These are phyloP conservation scores for Fusarium compactum DNA, from an alignment of 2,329 filamentous ascomycete genomes.

Conservation along the genomic window DNA sequence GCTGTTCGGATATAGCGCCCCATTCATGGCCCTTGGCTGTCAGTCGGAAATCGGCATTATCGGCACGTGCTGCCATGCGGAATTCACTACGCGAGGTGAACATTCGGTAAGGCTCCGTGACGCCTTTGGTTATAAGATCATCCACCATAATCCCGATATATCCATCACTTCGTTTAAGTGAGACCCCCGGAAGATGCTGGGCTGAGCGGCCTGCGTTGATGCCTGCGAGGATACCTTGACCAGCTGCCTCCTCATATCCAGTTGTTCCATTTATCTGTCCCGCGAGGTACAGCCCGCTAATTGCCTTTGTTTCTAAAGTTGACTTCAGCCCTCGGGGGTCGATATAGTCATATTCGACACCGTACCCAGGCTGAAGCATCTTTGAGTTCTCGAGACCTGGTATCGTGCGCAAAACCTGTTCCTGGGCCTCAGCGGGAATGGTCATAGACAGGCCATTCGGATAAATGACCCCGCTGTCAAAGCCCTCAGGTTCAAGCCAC, in stretches of 20 bases:
- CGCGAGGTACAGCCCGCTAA: slow-evolving; percentile 88
- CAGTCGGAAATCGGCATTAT: slow-evolving; percentile 92
- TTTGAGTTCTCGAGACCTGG: slow-evolving; percentile 87
- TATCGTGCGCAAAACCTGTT: slow-evolving; percentile 86
- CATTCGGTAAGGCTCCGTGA: slow-evolving; percentile 97
- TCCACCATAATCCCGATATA: slow-evolving; percentile 99
- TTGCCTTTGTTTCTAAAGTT: slow-evolving; percentile 95
- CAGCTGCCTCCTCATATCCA: slow-evolving; percentile 96
- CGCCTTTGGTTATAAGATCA: slow-evolving; percentile 95
- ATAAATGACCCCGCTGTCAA: slow-evolving; percentile 89
- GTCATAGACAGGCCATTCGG: slow-evolving; percentile 99
- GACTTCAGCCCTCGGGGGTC: slow-evolving; percentile 88
- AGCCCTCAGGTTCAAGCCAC: slow-evolving; percentile 97
- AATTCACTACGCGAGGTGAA: slow-evolving; percentile 97
- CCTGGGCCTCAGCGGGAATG: slow-evolving; percentile 87
- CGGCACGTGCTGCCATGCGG: slow-evolving; percentile 89
- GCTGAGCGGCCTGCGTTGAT: slow-evolving; percentile 92
- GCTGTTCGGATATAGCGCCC: slow-evolving; percentile 81
- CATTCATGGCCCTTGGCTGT: slow-evolving; percentile 81
- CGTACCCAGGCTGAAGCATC: slow-evolving; percentile 96
- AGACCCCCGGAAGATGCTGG: slow-evolving; percentile 72
- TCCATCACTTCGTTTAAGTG: slow-evolving; percentile 83
- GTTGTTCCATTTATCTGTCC: slow-evolving; percentile 99
- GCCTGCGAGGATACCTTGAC: slow-evolving; percentile 90
- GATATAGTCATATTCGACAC: slow-evolving; percentile 98